Conservation (phyloP, 495 filamentous ascomycete genomes). For the Penicillium lividum region DNA sequence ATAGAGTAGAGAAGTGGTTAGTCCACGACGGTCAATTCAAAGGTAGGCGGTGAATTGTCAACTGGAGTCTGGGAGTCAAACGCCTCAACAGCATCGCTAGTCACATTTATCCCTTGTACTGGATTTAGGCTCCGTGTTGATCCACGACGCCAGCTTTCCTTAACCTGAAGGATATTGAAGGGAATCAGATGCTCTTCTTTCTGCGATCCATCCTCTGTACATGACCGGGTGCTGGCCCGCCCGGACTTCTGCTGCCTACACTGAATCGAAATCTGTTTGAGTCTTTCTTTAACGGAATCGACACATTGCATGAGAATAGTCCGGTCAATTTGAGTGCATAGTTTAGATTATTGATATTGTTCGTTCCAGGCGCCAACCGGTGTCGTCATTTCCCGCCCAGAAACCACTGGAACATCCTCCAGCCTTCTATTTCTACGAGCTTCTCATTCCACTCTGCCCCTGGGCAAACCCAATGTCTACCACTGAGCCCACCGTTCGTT, state of each 20-base stretch:
- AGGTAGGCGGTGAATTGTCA: not conserved
- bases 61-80: not conserved
- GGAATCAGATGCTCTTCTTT: not conserved
- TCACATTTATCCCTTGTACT: not conserved
- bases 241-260: not conserved
- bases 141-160: not conserved
- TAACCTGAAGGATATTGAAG: not conserved
- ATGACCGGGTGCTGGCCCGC: not conserved
- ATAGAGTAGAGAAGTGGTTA: not conserved
- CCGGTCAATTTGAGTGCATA: not conserved
- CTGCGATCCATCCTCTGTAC: not conserved
- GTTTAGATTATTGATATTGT: not conserved
- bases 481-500: not conserved
- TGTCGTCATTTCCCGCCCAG: slow-evolving; percentile 21
- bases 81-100: not conserved
- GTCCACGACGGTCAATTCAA: not conserved
- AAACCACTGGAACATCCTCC: slow-evolving; percentile 10
- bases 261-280: not conserved
- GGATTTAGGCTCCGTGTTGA: not conserved
- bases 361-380: slow-evolving; percentile 2
- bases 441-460: not conserved
- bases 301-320: not conserved
- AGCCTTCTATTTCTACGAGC: slow-evolving; percentile 1
- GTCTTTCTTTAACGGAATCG: not conserved
- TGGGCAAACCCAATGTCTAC: not conserved